phyloP scores from a whole-genome alignment of 331 rosid species.

The Cydonia oblonga region DNA sequence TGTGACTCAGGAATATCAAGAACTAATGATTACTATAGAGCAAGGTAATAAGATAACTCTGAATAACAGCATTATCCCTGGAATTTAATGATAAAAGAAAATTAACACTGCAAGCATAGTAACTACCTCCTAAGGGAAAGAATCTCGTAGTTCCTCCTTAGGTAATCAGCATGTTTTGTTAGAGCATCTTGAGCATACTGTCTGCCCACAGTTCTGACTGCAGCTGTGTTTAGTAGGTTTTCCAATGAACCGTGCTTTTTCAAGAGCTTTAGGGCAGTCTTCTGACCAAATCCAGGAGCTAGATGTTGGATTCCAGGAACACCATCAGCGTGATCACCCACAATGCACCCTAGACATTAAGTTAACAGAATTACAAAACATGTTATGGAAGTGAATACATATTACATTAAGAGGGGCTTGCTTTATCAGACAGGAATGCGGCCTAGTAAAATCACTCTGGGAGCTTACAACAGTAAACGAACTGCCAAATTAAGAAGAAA shows the following conservation, averaged over 20 bases:
- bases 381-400: neutral
- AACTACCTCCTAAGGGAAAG: slow-evolving; percentile 69
- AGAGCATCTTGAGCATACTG: slow-evolving; percentile 93
- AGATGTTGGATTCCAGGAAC: slow-evolving; percentile 92
- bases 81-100: neutral
- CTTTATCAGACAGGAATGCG: neutral
- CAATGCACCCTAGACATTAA: slow-evolving; percentile 52
- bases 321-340: slow-evolving; percentile 84
- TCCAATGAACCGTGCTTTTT: slow-evolving; percentile 81
- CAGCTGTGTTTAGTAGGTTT: slow-evolving; percentile 54
- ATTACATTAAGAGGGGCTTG: neutral
- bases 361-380: neutral
- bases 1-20: slow-evolving; percentile 10
- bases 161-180: slow-evolving; percentile 53
- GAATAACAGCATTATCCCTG: neutral
- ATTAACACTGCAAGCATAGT: neutral
- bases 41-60: neutral
- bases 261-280: slow-evolving; percentile 83
- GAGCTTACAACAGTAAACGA: neutral
- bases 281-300: slow-evolving; percentile 82
- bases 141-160: slow-evolving; percentile 65
- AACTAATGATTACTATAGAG: neutral
- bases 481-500: neutral
- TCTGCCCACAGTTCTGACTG: slow-evolving; percentile 76
- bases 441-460: neutral